Base-by-base conservation (phyloP, 306 rosid species). In the Amphicarpaea edgeworthii region DNA sequence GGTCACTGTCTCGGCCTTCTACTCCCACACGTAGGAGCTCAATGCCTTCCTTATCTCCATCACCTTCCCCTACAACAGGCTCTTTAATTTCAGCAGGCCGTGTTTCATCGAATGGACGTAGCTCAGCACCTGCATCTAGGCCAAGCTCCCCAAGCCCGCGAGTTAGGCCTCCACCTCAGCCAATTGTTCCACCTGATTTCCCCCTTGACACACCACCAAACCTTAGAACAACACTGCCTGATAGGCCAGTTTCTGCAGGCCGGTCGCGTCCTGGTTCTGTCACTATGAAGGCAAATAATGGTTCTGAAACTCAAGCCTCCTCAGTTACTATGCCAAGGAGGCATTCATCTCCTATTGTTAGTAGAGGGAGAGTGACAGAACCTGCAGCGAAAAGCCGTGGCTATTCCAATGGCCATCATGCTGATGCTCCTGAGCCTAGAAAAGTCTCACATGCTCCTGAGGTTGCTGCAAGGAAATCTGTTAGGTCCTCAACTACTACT, bases 241-340 rank as follows among this genome's bases (percentile, higher is more conserved):
- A 95, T 82, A 85, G 99, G 86, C 99, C 99, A n/a, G 79, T 90
- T 66, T 95, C 99, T 43, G 97, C 97, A 26, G 99, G 97, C 40
- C 84, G 97, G 85, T 95, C 97, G 54, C 90, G 99, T 24, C 96
- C 97, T 3, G 86, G 89, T 15, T 34, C 84, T 47, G 41, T 64
- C 70, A 77, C 88, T 19, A 14, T 71, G 75, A 92, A 88, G 81
- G 93, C 91, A 55, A 87, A 85, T 16, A 87, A 85, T 16, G 45
- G 34, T 68, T 66, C 88, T 73, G 97, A 92, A 72, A 23, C 82
- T 53, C 89, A 89, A 67, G 57, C 90, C 45, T 59, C 90, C 30
- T 45, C 93, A 0, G 76, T 23, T 57, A 76, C 59, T 73, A 68
- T 75, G 64, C 76, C 91, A 84, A 88, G 97, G 89, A 85, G 99